Base-by-base conservation (phyloP, 305 asterid species). In the Solanum chacoense region DNA sequence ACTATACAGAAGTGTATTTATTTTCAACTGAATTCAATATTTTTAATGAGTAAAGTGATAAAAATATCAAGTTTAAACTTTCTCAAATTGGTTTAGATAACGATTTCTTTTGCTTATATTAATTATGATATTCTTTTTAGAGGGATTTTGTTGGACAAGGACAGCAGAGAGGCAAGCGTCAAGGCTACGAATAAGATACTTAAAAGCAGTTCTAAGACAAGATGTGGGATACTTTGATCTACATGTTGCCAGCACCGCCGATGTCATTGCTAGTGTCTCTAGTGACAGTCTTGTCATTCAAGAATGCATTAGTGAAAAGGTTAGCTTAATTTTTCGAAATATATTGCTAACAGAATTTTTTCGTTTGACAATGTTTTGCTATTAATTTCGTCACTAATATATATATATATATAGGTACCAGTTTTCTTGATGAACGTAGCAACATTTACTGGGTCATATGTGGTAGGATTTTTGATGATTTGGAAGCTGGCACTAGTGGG, bases 71-170 rank as follows among this genome's bases (percentile, higher is more conserved):
- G 16, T 37, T 36, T 36, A 36, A 36, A 36, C 40, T 36, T 40
- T 40, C 7, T 13, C 36, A 31, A 29, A 3, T 32, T 34, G 81
- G 24, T n/a, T 75, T 75, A 59, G 69, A 59, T 59, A 59, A 59
- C 5, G 69, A n/a, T 50, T 26, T 63, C 20, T 31, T 34, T 88
- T 37, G 59, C 32, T 79, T 38, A 28, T 86, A 74, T n/a, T 35
- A 6, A 2, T 55, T 59, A 12, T 50, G 85, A n/a, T 22, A 38
- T 37, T 18, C 7, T 12, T 22, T 14, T 75, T 80, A 97, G 99
- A 97, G 99, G 99, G 98, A 14, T 97, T 94, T 91, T 97, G 99
- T 89, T 97, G 99, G 98, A 95, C 99, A 86, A 95, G 99, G 93
- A 96, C 99, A 24, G 99, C 97, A 8, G 99, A 95, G 92, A 94